phyloP scores from a whole-genome alignment of 306 rosid genomes.

The Quercus robur region DNA sequence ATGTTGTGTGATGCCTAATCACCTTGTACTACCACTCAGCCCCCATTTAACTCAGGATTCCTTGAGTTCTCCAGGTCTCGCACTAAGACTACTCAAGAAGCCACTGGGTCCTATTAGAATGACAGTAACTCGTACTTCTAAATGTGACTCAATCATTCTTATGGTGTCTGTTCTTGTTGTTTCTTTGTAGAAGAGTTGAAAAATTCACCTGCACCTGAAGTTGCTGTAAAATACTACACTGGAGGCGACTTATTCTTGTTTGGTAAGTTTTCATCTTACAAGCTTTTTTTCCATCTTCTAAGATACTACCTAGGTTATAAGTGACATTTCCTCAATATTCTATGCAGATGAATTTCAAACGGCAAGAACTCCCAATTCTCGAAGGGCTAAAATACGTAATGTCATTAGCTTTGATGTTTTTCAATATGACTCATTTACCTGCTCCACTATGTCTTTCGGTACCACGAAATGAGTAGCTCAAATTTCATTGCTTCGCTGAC shows the following conservation, averaged over 20 bases:
- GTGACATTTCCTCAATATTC: conserved; percentile 8
- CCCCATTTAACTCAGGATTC: background rate
- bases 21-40: background rate
- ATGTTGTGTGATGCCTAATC: background rate
- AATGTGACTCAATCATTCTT: conserved; percentile 10
- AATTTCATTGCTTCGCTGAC: background rate
- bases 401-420: conserved; percentile 2
- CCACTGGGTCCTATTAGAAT: background rate
- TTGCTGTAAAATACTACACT: conserved; percentile 92
- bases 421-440: background rate
- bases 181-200: conserved; percentile 65
- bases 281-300: conserved; percentile 1
- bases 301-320: conserved; percentile 19
- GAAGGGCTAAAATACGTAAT: conserved; percentile 88
- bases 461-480: background rate
- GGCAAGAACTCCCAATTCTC: conserved; percentile 75
- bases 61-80: background rate
- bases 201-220: conserved; percentile 76
- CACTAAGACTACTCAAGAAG: background rate
- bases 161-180: conserved; percentile 20
- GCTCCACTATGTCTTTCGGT: background rate
- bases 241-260: conserved; percentile 84
- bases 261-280: conserved; percentile 49
- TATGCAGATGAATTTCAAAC: conserved; percentile 94
- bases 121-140: conserved; percentile 1